Evolutionary conservation across 345 rosid genomes (phyloP), one percentile per base, ranked within the genome.

Genomic region (Rubroshorea leprosula): DNA sequence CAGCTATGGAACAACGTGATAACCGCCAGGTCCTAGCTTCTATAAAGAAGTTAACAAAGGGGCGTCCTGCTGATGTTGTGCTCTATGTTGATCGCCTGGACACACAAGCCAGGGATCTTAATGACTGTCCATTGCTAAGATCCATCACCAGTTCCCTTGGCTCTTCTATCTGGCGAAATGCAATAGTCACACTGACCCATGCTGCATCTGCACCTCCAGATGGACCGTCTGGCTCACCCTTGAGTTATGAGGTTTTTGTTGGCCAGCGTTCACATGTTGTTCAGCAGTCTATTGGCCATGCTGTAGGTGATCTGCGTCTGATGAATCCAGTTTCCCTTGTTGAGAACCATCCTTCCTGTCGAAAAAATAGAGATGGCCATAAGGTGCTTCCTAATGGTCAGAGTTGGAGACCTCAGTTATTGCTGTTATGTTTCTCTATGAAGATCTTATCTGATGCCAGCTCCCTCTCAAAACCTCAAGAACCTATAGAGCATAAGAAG

Each of bases 181-280:
- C 89, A 46, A 75, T 92, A 58, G 93, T 89, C 59, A 82, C 91
- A 61, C 77, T 92, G 62, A 92, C 98, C 55, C 97, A 92, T 76
- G 95, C 84, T 62, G 89, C 94, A 72, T 86, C 99, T 44, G 96
- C 99, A 23, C 99, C 96, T 55, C 96, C 99, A 8, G 99, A 92
- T 62, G 97, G 94, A 49, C 99, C 99, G n/a, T 77, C 91, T 41
- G 97, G 97, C 57, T 70, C 78, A 24, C 90, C 96, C 50, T 73
- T 89, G 76, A 83, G 87, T 77, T 92, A 89, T 57, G 98, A 89
- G 54, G 91, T 79, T 51, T 92, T 83, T 76, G 86, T 92, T 56
- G 83, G 97, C 57, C 97, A 92, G 60, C 85, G 96, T 60, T 92
- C 98, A 25, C 93, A 83, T 65, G 77, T 84, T 73, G 90, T 86